These are phyloP conservation scores for Hyphodiscus sp. DNA, from an alignment of 2,329 filamentous ascomycete species.

Conservation along the genomic window DNA sequence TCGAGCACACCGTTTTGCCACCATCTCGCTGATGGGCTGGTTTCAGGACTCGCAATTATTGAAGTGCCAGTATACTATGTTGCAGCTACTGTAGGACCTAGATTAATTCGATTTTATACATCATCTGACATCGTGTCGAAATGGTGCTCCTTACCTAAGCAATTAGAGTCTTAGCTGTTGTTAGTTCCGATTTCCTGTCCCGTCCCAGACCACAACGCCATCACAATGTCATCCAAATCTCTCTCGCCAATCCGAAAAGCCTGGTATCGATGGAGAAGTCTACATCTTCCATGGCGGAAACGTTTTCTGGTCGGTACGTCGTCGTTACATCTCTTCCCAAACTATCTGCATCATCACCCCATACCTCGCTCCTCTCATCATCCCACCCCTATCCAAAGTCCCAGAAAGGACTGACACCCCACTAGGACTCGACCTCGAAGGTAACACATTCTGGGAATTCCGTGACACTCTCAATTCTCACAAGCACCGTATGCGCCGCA, in stretches of 20 bases:
- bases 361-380: neutral
- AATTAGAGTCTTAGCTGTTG: neutral
- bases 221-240: constrained; percentile 18
- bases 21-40: no score
- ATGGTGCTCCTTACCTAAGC: neutral
- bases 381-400: neutral
- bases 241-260: constrained; percentile 20
- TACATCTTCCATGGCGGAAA: constrained; percentile 58
- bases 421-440: constrained; percentile 55
- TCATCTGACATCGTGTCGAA: neutral
- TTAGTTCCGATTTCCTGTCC: neutral
- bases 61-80: neutral
- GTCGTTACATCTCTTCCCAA: neutral
- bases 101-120: neutral
- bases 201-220: neutral
- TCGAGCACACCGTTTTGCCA: no score
- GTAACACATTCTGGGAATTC: constrained; percentile 67
- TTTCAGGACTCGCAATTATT: neutral
- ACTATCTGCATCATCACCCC: neutral
- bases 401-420: neutral
- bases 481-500: constrained; percentile 49
- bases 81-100: neutral
- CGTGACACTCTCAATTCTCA: constrained; percentile 37
- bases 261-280: constrained; percentile 57
- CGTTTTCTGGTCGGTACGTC: constrained; percentile 53